Evolutionary conservation across 331 rosid species (phyloP).

Genomic region (Arachis monticola): DNA sequence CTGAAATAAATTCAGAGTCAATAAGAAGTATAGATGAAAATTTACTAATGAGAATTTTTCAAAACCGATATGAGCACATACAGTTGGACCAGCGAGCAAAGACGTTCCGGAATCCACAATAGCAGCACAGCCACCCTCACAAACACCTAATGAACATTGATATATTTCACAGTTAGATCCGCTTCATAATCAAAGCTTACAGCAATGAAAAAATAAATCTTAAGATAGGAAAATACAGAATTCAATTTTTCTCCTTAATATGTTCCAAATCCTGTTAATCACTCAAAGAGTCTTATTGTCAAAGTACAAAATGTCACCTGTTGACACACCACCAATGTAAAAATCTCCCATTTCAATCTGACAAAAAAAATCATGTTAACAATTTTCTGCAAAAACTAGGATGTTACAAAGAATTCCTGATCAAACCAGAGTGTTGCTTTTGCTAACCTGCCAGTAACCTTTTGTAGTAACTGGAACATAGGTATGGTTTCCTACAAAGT

Average conservation of each 20-base stretch:
- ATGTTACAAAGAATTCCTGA: conserved; percentile 13
- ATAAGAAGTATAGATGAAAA: conserved; percentile 19
- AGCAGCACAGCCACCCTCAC: conserved; percentile 82
- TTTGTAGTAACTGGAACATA: conserved; percentile 80
- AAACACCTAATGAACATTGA: conserved; percentile 60
- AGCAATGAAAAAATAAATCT: neutral
- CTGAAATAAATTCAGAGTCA: conserved; percentile 49
- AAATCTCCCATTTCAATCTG: conserved; percentile 89
- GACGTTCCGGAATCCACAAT: conserved; percentile 93
- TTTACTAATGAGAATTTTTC: neutral
- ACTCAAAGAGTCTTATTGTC: conserved; percentile 16
- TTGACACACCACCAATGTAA: conserved; percentile 65
- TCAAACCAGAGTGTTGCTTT: neutral
- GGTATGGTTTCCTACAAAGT: conserved; percentile 75
- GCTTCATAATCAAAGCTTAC: conserved; percentile 30
- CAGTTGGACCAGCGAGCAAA: conserved; percentile 89
- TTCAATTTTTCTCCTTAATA: conserved; percentile 3
- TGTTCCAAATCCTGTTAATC: too few species aligned
- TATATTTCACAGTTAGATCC: conserved; percentile 24
- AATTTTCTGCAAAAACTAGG: conserved; percentile 12
- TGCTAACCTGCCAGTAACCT: conserved; percentile 88
- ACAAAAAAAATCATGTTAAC: conserved; percentile 15
- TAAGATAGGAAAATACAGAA: neutral
- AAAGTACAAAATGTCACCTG: conserved; percentile 60
- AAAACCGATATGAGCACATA: conserved; percentile 42